Conservation (phyloP, 1,284 basidiomycete species). For the Xerocomus cyaneibrunnescens region DNA sequence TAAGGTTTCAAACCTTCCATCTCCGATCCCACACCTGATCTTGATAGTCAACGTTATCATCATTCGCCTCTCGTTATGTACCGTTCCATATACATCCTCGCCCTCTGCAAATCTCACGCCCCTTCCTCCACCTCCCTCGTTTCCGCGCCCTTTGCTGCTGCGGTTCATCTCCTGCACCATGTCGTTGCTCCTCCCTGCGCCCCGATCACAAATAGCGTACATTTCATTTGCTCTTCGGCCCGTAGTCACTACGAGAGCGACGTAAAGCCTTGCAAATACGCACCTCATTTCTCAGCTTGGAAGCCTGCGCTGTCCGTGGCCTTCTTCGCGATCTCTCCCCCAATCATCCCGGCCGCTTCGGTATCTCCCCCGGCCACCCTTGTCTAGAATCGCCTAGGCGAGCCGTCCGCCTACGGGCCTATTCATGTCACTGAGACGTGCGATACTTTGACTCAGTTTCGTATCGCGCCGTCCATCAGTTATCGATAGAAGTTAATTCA, state of each 20-base stretch:
- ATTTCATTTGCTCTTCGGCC: neutral
- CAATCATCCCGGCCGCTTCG: constrained; percentile 15
- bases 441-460: constrained; percentile 10
- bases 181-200: neutral
- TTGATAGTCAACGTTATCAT: constrained; percentile 37
- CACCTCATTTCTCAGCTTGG: constrained; percentile 7
- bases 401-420: neutral
- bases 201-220: constrained; percentile 6
- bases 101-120: constrained; percentile 30
- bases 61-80: constrained; percentile 27
- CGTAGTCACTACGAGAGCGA: constrained; percentile 6
- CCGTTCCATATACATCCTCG: constrained; percentile 19
- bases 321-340: constrained; percentile 14
- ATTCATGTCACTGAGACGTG: neutral
- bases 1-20: constrained; percentile 35
- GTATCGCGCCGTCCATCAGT: constrained; percentile 20
- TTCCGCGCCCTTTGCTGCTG: neutral
- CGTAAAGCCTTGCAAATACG: constrained; percentile 17
- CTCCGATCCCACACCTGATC: constrained; percentile 35
- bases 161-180: neutral
- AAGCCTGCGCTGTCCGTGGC: constrained; percentile 3
- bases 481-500: constrained; percentile 30
- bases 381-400: constrained; percentile 6
- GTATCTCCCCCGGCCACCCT: constrained; percentile 29
- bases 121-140: neutral